Percentiles rank a stretch among this genome's conserved stretches.
phyloP scores from a whole-genome alignment of 208 protist genomes.

The Acanthamoeba royreba region DNA sequence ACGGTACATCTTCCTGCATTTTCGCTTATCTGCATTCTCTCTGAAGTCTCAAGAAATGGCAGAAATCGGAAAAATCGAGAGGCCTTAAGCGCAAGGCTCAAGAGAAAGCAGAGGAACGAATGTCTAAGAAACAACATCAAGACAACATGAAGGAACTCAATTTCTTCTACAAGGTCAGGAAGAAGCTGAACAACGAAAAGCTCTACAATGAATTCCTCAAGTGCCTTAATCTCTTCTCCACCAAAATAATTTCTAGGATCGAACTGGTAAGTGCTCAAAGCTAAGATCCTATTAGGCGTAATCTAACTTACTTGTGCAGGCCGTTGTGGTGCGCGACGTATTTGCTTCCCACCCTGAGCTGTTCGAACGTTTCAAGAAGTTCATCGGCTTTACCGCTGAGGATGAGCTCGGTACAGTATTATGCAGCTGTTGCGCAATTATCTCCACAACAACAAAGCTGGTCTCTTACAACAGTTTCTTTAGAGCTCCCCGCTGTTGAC shows the following conservation, averaged over 20 bases:
- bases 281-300: no score
- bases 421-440: neutral
- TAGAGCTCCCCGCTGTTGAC: conserved; percentile 11
- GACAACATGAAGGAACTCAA: conserved; percentile 51
- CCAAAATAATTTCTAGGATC: conserved; percentile 62
- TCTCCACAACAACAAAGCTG: no score
- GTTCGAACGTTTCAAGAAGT: conserved; percentile 72
- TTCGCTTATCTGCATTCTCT: neutral
- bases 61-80: conserved; percentile 4
- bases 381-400: conserved; percentile 65
- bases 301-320: no score
- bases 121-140: conserved; percentile 28
- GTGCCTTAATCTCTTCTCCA: conserved; percentile 77
- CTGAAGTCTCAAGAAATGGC: neutral
- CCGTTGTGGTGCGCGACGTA: conserved; percentile 64
- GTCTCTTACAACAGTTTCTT: no score
- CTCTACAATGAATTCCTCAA: conserved; percentile 82
- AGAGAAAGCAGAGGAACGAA: neutral
- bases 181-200: conserved; percentile 36
- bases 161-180: conserved; percentile 59
- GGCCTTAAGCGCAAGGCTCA: conserved; percentile 3
- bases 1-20: neutral
- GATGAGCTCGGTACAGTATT: conserved; percentile 3
- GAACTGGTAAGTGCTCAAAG: no score
- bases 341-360: conserved; percentile 57